These are phyloP conservation scores for Trypanosoma scelopori DNA, from an alignment of 208 protist genomes.

Conservation along the genomic window DNA sequence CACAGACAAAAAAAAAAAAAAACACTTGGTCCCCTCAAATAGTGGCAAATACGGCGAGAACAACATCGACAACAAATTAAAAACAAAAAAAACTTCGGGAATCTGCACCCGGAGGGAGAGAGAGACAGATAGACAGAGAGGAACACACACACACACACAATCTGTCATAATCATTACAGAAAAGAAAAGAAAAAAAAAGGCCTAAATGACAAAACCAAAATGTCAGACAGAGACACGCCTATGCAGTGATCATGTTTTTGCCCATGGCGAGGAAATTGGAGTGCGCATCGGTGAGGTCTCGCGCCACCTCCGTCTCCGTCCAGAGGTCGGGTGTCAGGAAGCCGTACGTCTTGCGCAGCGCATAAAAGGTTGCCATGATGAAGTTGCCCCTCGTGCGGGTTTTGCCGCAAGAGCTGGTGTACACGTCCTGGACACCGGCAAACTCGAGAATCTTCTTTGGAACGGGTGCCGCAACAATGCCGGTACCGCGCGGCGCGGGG, in stretches of 20 bases:
- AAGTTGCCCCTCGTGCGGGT: slow-evolving; percentile 99
- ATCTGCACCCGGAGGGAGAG: too few species aligned
- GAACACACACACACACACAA: slow-evolving; percentile 10
- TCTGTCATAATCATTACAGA: slow-evolving; percentile 22
- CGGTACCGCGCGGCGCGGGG: slow-evolving; percentile 99
- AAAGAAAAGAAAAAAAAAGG: slow-evolving; percentile 25
- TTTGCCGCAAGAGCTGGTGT: slow-evolving; percentile 96
- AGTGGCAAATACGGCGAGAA: too few species aligned
- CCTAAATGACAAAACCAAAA: neutral
- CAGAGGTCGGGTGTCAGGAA: slow-evolving; percentile 99
- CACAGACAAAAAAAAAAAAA: slow-evolving; percentile 19
- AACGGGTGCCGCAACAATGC: slow-evolving; percentile 97
- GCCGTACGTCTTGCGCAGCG: slow-evolving; percentile 96
- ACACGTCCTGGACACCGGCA: slow-evolving; percentile 98
- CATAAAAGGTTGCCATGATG: slow-evolving; percentile 98
- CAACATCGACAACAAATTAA: slow-evolving; percentile 15
- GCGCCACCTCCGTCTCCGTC: slow-evolving; percentile 83
- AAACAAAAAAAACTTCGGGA: slow-evolving; percentile 24
- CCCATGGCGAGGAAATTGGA: slow-evolving; percentile 79
- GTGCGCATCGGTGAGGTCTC: slow-evolving; percentile 93
- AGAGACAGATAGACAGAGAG: slow-evolving; percentile 3
- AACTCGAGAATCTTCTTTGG: slow-evolving; percentile 98
- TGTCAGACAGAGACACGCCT: slow-evolving; percentile 6
- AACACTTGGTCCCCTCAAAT: too few species aligned
- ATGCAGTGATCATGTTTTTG: slow-evolving; percentile 30